phyloP scores from a whole-genome alignment of 495 filamentous ascomycete genomes.

The Acidiella bohemica region DNA sequence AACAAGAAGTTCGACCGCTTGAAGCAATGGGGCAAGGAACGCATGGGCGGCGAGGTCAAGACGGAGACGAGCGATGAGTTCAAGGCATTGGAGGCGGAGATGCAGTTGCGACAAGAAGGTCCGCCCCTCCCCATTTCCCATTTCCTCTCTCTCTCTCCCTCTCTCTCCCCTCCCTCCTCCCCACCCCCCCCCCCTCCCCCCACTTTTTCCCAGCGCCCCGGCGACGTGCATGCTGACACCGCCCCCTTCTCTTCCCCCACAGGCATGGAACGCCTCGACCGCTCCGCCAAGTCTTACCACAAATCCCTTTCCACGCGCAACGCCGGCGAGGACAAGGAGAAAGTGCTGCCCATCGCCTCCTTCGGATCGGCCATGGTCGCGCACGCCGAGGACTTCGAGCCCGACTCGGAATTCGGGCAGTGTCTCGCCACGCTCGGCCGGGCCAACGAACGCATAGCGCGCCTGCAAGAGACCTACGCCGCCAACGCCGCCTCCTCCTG shows the following conservation, averaged over 20 bases:
- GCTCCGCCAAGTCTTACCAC: constrained; percentile 75
- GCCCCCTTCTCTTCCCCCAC: no score
- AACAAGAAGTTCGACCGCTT: constrained; percentile 93
- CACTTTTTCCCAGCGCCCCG: no score
- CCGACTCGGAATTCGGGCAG: constrained; percentile 83
- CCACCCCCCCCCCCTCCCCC: no score
- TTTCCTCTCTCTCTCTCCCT: no score
- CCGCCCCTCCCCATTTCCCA: no score
- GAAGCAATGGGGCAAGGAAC: constrained; percentile 97
- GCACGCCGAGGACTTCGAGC: constrained; percentile 90
- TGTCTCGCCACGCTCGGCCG: constrained; percentile 43
- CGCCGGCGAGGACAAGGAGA: constrained; percentile 75
- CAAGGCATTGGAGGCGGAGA: constrained; percentile 83
- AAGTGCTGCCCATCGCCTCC: constrained; percentile 64
- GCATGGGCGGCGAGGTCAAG: constrained; percentile 89
- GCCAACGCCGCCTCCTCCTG: constrained; percentile 70
- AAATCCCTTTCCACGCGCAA: constrained; percentile 81
- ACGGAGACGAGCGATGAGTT: constrained; percentile 85
- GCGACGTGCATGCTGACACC: no score
- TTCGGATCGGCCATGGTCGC: constrained; percentile 77
- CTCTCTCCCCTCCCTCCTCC: no score
- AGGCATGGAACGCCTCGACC: constrained; percentile 90
- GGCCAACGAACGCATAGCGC: constrained; percentile 74
- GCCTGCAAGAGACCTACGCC: constrained; percentile 76
- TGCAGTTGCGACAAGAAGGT: constrained; percentile 87